phyloP scores from a whole-genome alignment of 129 eudicot genomes.

The Tagetes patula region DNA sequence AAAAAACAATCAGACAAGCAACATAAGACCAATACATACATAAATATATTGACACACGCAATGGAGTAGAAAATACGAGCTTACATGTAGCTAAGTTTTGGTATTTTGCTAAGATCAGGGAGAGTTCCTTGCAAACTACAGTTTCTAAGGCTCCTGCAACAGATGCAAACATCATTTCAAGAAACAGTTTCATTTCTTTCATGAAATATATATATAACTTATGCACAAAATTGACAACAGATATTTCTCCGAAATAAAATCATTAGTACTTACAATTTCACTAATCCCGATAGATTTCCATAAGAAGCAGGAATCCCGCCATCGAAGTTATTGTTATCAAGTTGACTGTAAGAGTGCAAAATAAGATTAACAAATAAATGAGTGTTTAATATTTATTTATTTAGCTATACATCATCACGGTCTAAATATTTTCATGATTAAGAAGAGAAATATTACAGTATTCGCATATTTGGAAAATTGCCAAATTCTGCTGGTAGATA shows the following conservation, averaged over 20 bases:
- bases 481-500: conserved; percentile 74
- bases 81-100: conserved; percentile 55
- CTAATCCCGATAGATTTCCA: conserved; percentile 52
- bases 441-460: conserved; percentile 50
- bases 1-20: conserved; percentile 15
- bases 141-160: conserved; percentile 77
- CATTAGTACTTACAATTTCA: conserved; percentile 64
- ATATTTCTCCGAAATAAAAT: not conserved
- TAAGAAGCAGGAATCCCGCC: conserved; percentile 73
- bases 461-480: conserved; percentile 40
- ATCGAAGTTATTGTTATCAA: conserved; percentile 73
- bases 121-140: conserved; percentile 72
- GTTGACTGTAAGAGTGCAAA: conserved; percentile 72
- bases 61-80: conserved; percentile 22
- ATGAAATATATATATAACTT: not conserved
- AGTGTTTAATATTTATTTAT: not conserved
- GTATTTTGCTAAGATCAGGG: conserved; percentile 64
- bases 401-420: not conserved
- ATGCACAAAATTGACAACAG: not conserved
- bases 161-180: not conserved
- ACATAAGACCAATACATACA: conserved; percentile 10
- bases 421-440: not conserved
- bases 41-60: not conserved
- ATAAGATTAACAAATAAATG: not conserved
- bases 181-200: not conserved